These are phyloP conservation scores for Rhynchospora tenuis DNA, from an alignment of 176 grass and related monocot species.

Conservation along the genomic window DNA sequence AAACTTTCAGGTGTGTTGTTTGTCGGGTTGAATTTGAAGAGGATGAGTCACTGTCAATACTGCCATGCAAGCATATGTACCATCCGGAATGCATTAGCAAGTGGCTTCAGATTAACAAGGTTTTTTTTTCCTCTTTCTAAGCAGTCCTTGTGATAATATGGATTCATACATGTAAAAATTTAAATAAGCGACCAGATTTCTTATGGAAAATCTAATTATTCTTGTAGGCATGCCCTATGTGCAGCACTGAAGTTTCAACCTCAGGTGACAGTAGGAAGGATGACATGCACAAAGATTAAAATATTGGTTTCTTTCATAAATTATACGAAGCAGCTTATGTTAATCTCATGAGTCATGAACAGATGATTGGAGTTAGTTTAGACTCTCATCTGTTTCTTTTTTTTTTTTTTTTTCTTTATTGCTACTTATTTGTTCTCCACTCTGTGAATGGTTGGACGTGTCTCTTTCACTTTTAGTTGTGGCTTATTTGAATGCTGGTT, in stretches of 20 bases:
- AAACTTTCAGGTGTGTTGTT: slow-evolving; percentile 77
- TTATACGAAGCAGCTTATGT: slow-evolving; percentile 18
- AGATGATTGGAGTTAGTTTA: slow-evolving; percentile 21
- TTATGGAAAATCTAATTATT: not conserved
- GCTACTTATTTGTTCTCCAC: not conserved
- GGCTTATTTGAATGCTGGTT: slow-evolving; percentile 14
- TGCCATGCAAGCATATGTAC: slow-evolving; percentile 91
- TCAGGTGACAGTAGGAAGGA: slow-evolving; percentile 51
- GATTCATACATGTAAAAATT: not conserved
- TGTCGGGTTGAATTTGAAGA: slow-evolving; percentile 96
- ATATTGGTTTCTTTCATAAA: slow-evolving; percentile 18
- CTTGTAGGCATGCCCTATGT: slow-evolving; percentile 80
- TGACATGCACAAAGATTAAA: not conserved
- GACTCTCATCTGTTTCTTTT: not conserved
- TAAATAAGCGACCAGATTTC: not conserved
- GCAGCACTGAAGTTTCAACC: slow-evolving; percentile 80
- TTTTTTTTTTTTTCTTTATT: not conserved
- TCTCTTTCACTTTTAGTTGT: not conserved
- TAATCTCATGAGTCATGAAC: slow-evolving; percentile 21
- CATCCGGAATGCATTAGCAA: slow-evolving; percentile 91
- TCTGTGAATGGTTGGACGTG: not conserved
- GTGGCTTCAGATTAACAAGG: slow-evolving; percentile 99
- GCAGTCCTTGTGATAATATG: not conserved
- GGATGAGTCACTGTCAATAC: slow-evolving; percentile 74
- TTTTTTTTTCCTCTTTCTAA: slow-evolving; percentile 27